Conservation (phyloP, 140 eudicot genomes). For the Bidens hawaiensis region DNA sequence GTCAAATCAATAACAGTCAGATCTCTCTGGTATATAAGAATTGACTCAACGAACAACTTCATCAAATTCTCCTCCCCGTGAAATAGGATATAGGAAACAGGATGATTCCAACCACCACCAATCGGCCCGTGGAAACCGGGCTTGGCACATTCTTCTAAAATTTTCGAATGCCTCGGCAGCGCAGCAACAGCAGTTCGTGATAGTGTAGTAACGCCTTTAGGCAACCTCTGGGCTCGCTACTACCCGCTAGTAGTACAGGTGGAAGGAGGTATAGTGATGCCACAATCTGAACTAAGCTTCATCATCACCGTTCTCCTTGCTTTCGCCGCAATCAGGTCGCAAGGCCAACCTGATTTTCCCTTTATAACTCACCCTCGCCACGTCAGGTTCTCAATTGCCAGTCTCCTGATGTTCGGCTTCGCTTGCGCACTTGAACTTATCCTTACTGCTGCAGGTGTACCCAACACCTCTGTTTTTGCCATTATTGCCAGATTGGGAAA, state of each 20-base stretch:
- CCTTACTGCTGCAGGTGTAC: not conserved
- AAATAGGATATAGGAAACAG: no score
- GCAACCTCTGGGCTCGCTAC: not conserved
- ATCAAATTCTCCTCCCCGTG: no score
- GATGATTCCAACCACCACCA: no score
- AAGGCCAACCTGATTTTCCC: not conserved
- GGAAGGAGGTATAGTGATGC: not conserved
- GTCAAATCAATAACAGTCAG: no score
- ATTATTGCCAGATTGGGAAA: not conserved
- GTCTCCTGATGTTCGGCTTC: slow-evolving; percentile 4
- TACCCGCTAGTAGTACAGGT: not conserved
- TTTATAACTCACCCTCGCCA: not conserved
- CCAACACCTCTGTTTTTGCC: not conserved
- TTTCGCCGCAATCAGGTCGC: slow-evolving; percentile 2
- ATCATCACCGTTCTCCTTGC: not conserved
- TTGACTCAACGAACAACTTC: no score
- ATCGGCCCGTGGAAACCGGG: no score
- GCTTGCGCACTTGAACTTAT: not conserved
- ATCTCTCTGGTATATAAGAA: no score
- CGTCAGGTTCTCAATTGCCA: not conserved
- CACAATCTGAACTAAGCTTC: not conserved
- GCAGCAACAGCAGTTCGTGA: not conserved
- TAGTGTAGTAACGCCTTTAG: not conserved
- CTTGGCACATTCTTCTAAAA: not conserved
- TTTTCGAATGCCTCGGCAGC: not conserved